These are phyloP conservation scores for Quercus bicolor DNA, from an alignment of 306 rosid genomes.

Conservation along the genomic window DNA sequence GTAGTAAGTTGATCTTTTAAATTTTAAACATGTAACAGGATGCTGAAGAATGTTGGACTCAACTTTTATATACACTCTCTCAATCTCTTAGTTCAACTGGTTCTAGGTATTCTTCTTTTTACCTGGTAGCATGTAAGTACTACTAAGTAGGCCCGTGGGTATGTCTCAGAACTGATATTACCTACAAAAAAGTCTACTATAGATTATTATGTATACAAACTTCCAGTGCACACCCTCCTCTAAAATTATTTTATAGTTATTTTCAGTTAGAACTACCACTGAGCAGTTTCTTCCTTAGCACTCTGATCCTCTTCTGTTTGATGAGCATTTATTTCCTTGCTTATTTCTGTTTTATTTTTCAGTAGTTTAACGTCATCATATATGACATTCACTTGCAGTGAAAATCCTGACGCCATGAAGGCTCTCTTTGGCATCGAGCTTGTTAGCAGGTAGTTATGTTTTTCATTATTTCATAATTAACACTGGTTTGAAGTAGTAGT, in stretches of 20 bases:
- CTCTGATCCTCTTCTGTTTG: conserved; percentile 9
- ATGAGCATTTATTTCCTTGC: neutral
- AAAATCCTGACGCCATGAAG: conserved; percentile 68
- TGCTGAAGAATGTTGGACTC: conserved; percentile 99
- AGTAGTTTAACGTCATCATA: conserved; percentile 5
- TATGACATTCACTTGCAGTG: conserved; percentile 55
- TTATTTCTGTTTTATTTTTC: conserved; percentile 6
- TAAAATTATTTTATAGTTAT: neutral
- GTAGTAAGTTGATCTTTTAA: conserved; percentile 14
- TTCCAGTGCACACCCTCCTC: conserved; percentile 1
- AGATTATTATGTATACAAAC: neutral
- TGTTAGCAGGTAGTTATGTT: conserved; percentile 65
- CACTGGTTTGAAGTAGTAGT: neutral
- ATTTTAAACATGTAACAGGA: conserved; percentile 53
- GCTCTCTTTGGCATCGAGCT: conserved; percentile 81
- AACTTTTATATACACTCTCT: conserved; percentile 89
- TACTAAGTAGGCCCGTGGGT: neutral
- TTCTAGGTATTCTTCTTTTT: conserved; percentile 55
- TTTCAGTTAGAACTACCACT: neutral
- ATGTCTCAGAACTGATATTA: conserved; percentile 10
- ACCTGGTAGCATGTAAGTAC: conserved; percentile 8
- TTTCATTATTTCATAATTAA: neutral
- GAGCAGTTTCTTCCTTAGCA: neutral
- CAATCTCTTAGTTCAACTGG: conserved; percentile 78
- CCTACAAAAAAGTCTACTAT: neutral